These are phyloP conservation scores for Phyllosticta capitalensis DNA, from an alignment of 2,329 filamentous ascomycete genomes.

Conservation along the genomic window DNA sequence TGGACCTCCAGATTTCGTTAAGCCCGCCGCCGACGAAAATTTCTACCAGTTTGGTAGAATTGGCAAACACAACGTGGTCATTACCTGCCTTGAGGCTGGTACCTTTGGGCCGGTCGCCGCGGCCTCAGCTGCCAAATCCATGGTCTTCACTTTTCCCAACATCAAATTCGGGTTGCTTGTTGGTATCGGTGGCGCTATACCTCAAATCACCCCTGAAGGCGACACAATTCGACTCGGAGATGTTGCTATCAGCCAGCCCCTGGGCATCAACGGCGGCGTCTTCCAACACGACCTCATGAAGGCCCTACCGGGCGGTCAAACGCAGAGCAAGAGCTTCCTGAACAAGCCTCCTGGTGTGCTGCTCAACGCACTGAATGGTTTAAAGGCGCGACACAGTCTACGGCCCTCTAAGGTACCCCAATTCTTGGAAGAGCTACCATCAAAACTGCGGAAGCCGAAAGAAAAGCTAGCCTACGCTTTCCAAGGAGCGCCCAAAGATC, in stretches of 20 bases:
- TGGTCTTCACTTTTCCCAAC: slow-evolving; percentile 12
- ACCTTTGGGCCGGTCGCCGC: neutral
- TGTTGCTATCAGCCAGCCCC: slow-evolving; percentile 18
- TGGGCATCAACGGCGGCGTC: slow-evolving; percentile 14
- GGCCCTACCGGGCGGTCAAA: neutral
- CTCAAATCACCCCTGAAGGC: slow-evolving; percentile 1
- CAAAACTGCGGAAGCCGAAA: neutral
- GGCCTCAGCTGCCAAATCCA: neutral
- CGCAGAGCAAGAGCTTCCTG: slow-evolving; percentile 15
- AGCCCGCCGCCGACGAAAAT: neutral
- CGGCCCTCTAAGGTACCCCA: neutral
- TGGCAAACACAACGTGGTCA: neutral
- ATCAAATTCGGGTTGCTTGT: slow-evolving; percentile 17
- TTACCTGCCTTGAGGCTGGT: neutral
- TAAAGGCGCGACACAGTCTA: neutral
- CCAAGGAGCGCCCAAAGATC: slow-evolving; percentile 2
- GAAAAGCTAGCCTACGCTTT: neutral
- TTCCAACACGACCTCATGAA: slow-evolving; percentile 19
- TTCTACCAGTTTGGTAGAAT: neutral
- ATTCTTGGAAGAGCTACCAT: neutral
- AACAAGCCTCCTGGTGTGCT: slow-evolving; percentile 7
- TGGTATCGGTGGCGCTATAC: slow-evolving; percentile 19
- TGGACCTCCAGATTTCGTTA: neutral
- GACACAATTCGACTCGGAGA: slow-evolving; percentile 23
- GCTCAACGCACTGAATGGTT: neutral